Evolutionary conservation across 495 filamentous ascomycete species (phyloP), one percentile per base, ranked within the genome.

Genomic region (Evernia prunastri): DNA sequence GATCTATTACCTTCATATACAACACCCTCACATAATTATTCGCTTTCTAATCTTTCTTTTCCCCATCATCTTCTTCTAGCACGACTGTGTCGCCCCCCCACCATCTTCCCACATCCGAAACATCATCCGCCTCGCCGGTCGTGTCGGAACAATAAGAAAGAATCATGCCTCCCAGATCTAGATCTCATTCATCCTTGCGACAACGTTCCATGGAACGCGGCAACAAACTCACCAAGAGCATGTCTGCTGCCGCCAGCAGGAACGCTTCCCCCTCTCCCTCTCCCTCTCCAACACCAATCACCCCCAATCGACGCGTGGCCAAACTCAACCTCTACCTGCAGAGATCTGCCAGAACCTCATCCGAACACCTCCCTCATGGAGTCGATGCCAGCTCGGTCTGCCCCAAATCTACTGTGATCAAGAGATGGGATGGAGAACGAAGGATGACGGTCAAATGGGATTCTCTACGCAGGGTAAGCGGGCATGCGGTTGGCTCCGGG

Each of bases 361-460:
- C 33, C 20, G 62, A 62, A 15, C 45, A 61, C 20, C 59, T 68
- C 11, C 37, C 39, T 12, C 58, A 47, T 27, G 15, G 31, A n/a
- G 27, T 54, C 36, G 59, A 63, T 4, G 27, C 45, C 5, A 58
- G 51, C n/a, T 31, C 63, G 49, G 43, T 35, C 27, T 43, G 53
- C 13, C 40, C 47, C 7, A 43, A 57, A 36, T 56, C 56, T 23
- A 60, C 60, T 13, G 43, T 56, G 4, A 66, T 82, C 17, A 78
- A 72, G 67, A 78, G 79, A 72, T 88, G 84, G 81, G 81, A 85
- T 67, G 85, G 84, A n/a, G 71, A 71, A 23, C 77, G 75, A 20
- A 79, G 75, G 65, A 75, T 72, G 18, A 78, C 76, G 33, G 68
- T 70, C 20, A 69, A 74, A 33, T 86, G 84, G 84, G 80, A 86